Evolutionary conservation across 1,284 basidiomycete genomes (phyloP).

Genomic region (Ceratobasidium sp.): DNA sequence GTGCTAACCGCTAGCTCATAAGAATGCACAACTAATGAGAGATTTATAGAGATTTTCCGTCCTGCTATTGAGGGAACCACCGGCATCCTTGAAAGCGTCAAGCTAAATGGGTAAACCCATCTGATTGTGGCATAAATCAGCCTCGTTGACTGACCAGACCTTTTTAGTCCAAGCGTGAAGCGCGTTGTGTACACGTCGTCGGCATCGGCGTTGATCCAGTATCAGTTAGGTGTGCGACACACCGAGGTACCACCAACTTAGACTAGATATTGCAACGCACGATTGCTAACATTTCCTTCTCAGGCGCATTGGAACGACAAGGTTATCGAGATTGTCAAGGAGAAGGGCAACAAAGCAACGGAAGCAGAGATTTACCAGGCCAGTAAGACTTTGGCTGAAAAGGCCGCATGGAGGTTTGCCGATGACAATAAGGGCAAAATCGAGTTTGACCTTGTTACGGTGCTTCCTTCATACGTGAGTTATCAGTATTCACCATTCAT

Average conservation of each 20-base stretch:
- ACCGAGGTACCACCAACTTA: constrained; percentile 4
- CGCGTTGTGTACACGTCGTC: constrained; percentile 20
- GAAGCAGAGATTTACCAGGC: constrained; percentile 51
- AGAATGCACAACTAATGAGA: not conserved
- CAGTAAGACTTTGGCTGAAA: constrained; percentile 54
- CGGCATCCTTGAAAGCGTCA: constrained; percentile 22
- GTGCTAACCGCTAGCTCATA: not conserved
- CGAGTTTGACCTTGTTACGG: constrained; percentile 45
- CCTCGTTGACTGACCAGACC: not conserved
- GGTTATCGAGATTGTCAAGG: constrained; percentile 47
- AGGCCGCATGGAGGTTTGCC: constrained; percentile 53
- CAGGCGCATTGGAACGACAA: constrained; percentile 49
- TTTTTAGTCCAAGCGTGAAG: constrained; percentile 4
- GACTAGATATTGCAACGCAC: not conserved
- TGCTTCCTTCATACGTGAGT: constrained; percentile 43
- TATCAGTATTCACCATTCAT: not conserved
- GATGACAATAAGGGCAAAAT: constrained; percentile 48
- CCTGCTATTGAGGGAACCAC: constrained; percentile 17
- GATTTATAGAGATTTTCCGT: not conserved
- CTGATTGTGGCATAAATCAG: not conserved
- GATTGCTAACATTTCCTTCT: not conserved
- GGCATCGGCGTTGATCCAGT: not conserved
- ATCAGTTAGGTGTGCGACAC: constrained; percentile 4
- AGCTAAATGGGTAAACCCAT: not conserved
- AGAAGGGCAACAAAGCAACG: constrained; percentile 49